Evolutionary conservation across 495 filamentous ascomycete species (phyloP), one percentile per base, ranked within the genome.

Genomic region (Amphirosellinia nigrospora): DNA sequence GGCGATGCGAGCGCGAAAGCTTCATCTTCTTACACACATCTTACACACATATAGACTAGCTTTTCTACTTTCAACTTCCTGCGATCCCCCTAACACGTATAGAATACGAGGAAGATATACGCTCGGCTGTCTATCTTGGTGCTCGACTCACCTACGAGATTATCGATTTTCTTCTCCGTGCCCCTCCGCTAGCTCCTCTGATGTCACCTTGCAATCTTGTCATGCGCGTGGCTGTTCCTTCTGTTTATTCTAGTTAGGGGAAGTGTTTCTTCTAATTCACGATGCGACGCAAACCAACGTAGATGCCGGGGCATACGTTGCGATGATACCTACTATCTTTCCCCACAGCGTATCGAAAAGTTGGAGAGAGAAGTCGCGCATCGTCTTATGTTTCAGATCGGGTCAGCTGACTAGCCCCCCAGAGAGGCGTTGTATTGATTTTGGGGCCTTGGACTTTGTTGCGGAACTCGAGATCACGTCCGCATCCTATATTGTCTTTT

Each of bases 311-410:
- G 10, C 32, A 58, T 16, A 21, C 21, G 19, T 10, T 10, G 55
- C 55, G 32, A 36, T 58, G 55, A 23, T 23, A 52, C 23, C 7
- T 52, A 10, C 48, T n/a, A n/a, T n/a, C 8, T 46, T 46, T 21
- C 4, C 11, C 19, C 4, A 43, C 19, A 46, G 43, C 8, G 15
- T 46, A 46, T 46, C n/a, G 1, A 11, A 28, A 30, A 0, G 4
- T 13, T 5, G 50, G 4, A 41, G 58, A 36, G 58, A 28, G 58
- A 61, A 28, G 10, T 15, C 9, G 16, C 21, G 7, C 36, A 16
- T 28, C 36, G 21, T 26, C 10, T 60, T 60, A 61, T 41, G 36
- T 61, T 41, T 41, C 58, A 61, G 58, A 21, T 61, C 36, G 15
- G n/a, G 16, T 32, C 36, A 61, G 58, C 58, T 8, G 5, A 28